Evolutionary conservation across 2,329 filamentous ascomycete genomes (phyloP).

Genomic region (Sclerotinia borealis): DNA sequence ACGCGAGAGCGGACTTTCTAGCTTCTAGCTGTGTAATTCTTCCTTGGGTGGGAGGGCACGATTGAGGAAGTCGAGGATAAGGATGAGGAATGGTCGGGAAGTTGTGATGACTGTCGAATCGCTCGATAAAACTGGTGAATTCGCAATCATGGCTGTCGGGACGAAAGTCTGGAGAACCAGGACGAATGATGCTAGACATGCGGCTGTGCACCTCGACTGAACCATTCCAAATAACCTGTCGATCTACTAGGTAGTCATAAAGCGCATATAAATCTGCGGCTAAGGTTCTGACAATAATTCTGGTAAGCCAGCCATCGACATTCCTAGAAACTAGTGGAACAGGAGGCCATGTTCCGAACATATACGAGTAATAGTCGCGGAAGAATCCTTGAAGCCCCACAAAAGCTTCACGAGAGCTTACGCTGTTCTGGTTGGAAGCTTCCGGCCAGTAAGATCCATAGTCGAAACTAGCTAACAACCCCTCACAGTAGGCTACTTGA

Average conservation of each 20-base stretch:
- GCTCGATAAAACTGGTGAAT: constrained; percentile 59
- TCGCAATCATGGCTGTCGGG: constrained; percentile 43
- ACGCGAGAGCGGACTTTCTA: constrained; percentile 39
- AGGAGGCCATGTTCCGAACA: constrained; percentile 59
- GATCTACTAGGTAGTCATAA: constrained; percentile 66
- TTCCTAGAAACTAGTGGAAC: constrained; percentile 34
- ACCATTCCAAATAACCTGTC: constrained; percentile 59
- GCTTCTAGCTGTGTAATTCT: constrained; percentile 25
- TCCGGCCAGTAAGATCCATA: constrained; percentile 56
- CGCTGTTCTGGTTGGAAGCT: constrained; percentile 29
- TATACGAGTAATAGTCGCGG: constrained; percentile 47
- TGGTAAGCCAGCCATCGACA: constrained; percentile 55
- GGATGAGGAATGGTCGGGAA: constrained; percentile 64
- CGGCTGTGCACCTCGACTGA: constrained; percentile 54
- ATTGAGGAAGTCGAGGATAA: constrained; percentile 57
- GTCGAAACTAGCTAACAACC: constrained; percentile 52
- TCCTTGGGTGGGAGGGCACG: constrained; percentile 32
- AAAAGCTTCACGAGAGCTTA: constrained; percentile 40
- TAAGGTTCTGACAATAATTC: constrained; percentile 49
- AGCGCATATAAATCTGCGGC: constrained; percentile 62
- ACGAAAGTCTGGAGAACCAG: constrained; percentile 43
- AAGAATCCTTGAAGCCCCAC: constrained; percentile 58
- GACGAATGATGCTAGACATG: constrained; percentile 58
- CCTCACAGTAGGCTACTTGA: constrained; percentile 56
- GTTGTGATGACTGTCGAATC: constrained; percentile 56